Percentiles rank a stretch among this genome's conserved stretches.
These are phyloP conservation scores for Vitis hybrid DNA, from an alignment of 177 flowering plant genomes.

Conservation along the genomic window DNA sequence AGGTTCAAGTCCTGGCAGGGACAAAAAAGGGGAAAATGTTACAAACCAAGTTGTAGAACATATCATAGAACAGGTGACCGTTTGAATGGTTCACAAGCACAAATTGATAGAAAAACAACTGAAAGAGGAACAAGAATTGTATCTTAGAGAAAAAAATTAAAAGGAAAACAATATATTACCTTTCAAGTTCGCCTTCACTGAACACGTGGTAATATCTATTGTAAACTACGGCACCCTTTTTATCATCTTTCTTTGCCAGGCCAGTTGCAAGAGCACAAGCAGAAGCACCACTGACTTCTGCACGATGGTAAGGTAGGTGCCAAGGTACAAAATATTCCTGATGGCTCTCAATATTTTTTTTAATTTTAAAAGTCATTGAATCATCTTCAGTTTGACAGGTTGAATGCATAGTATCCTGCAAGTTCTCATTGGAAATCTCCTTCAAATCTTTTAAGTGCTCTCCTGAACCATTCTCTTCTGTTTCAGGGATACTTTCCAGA, in stretches of 20 bases:
- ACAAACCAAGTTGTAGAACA: too few relatives aligned
- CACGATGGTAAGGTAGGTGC: slow-evolving; percentile 99
- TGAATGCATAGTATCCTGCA: slow-evolving; percentile 9
- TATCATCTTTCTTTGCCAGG: slow-evolving; percentile 84
- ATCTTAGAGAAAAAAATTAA: not conserved
- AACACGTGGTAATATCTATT: slow-evolving; percentile 96
- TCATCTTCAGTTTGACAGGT: slow-evolving; percentile 15
- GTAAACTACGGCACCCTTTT: slow-evolving; percentile 93
- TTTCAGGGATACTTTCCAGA: slow-evolving; percentile 78
- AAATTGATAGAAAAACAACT: not conserved
- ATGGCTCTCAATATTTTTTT: slow-evolving; percentile 31
- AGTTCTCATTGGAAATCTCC: slow-evolving; percentile 15
- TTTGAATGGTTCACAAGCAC: not conserved
- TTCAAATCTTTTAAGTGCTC: slow-evolving; percentile 21
- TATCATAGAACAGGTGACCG: too few relatives aligned
- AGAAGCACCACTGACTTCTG: slow-evolving; percentile 87
- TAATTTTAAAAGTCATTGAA: slow-evolving; percentile 19
- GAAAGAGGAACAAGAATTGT: not conserved
- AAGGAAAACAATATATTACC: slow-evolving; percentile 39
- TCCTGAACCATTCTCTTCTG: slow-evolving; percentile 41
- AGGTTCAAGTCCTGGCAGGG: too few relatives aligned
- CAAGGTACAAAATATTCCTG: slow-evolving; percentile 97
- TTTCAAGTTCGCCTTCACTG: slow-evolving; percentile 90
- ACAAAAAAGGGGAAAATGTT: too few relatives aligned
- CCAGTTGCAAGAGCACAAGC: slow-evolving; percentile 79